A percentile compares a stretch with the other conserved stretches of the same genome.
phyloP scores from a whole-genome alignment of 78 protist genomes.

The slime mould (Dictyostelium discoideum) region dicty_2.7 NC_007090.3:2722501-2723000 shows the following conservation, averaged over 20 bases:
- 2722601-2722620: conserved; percentile 38
- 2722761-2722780: conserved; percentile 16
- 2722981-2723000: conserved; percentile 5
- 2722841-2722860: neutral
- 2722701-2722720: neutral
- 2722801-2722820: neutral
- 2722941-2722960: conserved; percentile 13
- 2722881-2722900: neutral
- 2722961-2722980: conserved; percentile 6
- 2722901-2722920: neutral
- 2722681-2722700: conserved; percentile 41
- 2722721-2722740: conserved; percentile 2
- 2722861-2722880: neutral
- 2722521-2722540: neutral
- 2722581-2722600: neutral
- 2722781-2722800: conserved; percentile 10
- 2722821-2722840: conserved; percentile 18
- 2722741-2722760: neutral
- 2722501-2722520: neutral
- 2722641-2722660: conserved; percentile 15
- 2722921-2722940: neutral
- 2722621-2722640: conserved; percentile 7
- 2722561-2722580: neutral
- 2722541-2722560: neutral
- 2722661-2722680: conserved; percentile 42